Evolutionary conservation across 1,139 yeast species (phyloP).

Genomic region (Scheffersomyces parashehatae): DNA sequence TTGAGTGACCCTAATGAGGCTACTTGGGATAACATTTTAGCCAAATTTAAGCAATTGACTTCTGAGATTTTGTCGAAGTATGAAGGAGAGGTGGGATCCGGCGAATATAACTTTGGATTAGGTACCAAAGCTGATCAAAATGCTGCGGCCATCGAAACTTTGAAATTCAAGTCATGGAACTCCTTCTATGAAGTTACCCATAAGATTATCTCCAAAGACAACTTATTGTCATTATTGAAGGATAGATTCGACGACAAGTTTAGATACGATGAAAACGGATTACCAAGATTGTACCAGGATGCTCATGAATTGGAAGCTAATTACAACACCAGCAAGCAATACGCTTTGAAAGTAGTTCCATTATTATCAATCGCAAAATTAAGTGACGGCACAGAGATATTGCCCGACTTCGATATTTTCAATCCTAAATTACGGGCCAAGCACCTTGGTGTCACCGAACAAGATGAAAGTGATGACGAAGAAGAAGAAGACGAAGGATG

Average conservation of each 20-base stretch:
- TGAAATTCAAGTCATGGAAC: constrained; percentile 65
- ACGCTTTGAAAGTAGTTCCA: constrained; percentile 60
- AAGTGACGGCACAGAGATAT: constrained; percentile 52
- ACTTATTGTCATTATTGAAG: constrained; percentile 55
- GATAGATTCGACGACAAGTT: constrained; percentile 79
- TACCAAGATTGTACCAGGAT: constrained; percentile 81
- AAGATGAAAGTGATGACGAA: constrained; percentile 44
- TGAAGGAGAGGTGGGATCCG: constrained; percentile 16
- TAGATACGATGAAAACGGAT: constrained; percentile 78
- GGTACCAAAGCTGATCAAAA: constrained; percentile 55
- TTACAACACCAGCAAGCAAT: constrained; percentile 58
- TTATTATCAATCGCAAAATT: constrained; percentile 58
- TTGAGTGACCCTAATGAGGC: constrained; percentile 43
- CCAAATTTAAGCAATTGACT: constrained; percentile 46
- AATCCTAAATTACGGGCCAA: constrained; percentile 23
- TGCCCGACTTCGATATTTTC: constrained; percentile 55
- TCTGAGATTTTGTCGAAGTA: constrained; percentile 22
- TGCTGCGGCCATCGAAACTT: constrained; percentile 35
- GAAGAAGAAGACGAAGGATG: constrained; percentile 35
- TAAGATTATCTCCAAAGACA: constrained; percentile 61
- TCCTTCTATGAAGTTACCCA: constrained; percentile 58
- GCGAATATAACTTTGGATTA: constrained; percentile 57
- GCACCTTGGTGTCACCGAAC: constrained; percentile 25
- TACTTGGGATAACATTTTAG: constrained; percentile 64
- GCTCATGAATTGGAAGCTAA: constrained; percentile 69